phyloP scores from a whole-genome alignment of 2,329 filamentous ascomycete species.

The Alternaria solani region DNA sequence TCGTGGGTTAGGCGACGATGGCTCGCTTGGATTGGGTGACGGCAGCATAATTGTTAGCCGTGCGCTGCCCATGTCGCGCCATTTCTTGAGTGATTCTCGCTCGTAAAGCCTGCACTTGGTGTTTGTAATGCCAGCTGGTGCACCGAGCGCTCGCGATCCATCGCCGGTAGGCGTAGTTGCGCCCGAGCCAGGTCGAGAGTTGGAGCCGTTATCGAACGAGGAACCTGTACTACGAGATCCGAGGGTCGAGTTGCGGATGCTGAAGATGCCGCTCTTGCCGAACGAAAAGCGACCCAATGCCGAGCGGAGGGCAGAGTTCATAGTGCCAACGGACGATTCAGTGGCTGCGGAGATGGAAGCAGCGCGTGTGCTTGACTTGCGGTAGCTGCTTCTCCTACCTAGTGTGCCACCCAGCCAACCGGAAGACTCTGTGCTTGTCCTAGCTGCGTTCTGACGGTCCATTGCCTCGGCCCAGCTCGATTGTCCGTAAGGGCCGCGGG shows the following conservation, averaged over 20 bases:
- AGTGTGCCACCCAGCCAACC: constrained; percentile 61
- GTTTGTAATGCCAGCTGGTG: constrained; percentile 74
- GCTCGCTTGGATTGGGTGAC: constrained; percentile 60
- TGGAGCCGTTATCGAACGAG: constrained; percentile 57
- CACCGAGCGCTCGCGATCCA: constrained; percentile 40
- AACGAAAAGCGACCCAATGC: constrained; percentile 76
- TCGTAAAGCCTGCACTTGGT: constrained; percentile 87
- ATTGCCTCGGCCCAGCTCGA: constrained; percentile 61
- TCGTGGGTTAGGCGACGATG: constrained; percentile 36
- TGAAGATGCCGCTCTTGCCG: constrained; percentile 76
- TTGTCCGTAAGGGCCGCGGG: constrained; percentile 66
- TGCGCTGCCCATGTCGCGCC: constrained; percentile 90
- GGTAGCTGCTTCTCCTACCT: constrained; percentile 63
- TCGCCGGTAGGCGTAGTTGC: constrained; percentile 45
- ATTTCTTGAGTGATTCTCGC: constrained; percentile 76
- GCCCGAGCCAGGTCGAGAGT: constrained; percentile 38
- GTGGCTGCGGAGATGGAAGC: constrained; percentile 70
- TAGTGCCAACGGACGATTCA: constrained; percentile 77
- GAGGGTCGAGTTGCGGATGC: constrained; percentile 81
- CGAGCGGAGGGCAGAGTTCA: constrained; percentile 77
- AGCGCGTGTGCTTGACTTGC: constrained; percentile 61
- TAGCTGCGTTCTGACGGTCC: constrained; percentile 59
- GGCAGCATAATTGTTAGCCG: constrained; percentile 82
- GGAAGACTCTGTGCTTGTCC: constrained; percentile 46
- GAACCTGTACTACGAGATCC: constrained; percentile 64